Evolutionary conservation across 257 asterid species (phyloP).

Genomic region (Knoxia roxburghii): DNA sequence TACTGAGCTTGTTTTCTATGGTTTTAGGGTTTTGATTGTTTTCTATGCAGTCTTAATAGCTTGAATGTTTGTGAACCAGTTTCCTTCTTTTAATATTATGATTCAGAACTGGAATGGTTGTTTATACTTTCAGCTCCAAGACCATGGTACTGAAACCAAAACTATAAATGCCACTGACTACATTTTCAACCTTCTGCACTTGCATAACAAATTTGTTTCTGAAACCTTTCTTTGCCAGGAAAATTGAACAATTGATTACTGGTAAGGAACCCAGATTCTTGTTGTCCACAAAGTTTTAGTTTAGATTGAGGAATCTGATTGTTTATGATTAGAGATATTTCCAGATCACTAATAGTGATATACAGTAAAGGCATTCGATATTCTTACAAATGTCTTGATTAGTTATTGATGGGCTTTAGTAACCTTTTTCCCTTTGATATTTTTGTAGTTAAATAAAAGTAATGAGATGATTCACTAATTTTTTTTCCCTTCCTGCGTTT

Average conservation of each 20-base stretch:
- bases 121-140: background rate
- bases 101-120: background rate
- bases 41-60: too few species aligned
- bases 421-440: background rate
- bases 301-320: background rate
- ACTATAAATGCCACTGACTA: background rate
- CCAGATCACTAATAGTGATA: background rate
- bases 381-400: background rate
- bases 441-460: background rate
- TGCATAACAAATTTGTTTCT: too few species aligned
- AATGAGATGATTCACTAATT: background rate
- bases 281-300: background rate
- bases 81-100: background rate
- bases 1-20: background rate
- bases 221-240: too few species aligned
- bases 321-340: background rate
- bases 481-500: background rate
- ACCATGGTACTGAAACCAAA: background rate
- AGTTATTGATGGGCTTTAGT: background rate
- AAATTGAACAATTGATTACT: background rate
- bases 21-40: background rate
- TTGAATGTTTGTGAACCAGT: too few species aligned
- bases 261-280: background rate
- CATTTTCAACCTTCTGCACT: too few species aligned
- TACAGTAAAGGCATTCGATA: background rate